A percentile compares a stretch with the other conserved stretches of the same genome.
These are phyloP conservation scores for Blastobotrys apis DNA, from an alignment of 1,139 yeast genomes.

Conservation along the genomic window DNA sequence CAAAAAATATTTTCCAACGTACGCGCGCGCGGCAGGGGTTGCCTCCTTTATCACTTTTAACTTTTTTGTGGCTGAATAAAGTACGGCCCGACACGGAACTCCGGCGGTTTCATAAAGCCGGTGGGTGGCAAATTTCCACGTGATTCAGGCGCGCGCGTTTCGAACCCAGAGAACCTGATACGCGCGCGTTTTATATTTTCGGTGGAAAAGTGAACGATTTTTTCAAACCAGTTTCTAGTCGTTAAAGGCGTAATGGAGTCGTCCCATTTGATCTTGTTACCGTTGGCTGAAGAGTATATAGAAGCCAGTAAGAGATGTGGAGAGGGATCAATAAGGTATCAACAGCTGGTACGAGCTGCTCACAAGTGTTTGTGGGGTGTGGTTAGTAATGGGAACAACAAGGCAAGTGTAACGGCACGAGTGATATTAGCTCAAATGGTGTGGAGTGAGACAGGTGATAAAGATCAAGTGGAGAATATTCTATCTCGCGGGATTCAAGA, in stretches of 20 bases:
- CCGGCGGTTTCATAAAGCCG: no score
- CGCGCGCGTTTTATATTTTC: no score
- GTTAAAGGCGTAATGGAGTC: not conserved
- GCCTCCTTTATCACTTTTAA: not conserved
- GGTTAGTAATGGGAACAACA: not conserved
- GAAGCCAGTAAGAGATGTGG: constrained; percentile 4
- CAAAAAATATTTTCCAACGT: no score
- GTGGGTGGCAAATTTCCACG: no score
- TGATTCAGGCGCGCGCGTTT: no score
- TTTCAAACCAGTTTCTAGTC: no score
- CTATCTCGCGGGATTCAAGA: constrained; percentile 7
- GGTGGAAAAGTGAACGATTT: no score
- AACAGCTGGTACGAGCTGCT: constrained; percentile 6
- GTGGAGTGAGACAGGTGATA: constrained; percentile 5
- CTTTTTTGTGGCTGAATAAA: not conserved
- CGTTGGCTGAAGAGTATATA: constrained; percentile 13
- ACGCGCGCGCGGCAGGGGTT: no score
- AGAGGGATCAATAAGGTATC: not conserved
- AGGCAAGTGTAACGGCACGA: constrained; percentile 8
- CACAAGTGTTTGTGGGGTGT: constrained; percentile 8
- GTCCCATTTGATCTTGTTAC: constrained; percentile 4
- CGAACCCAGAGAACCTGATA: no score
- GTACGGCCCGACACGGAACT: no score
- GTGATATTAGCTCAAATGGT: constrained; percentile 11
- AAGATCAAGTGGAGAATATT: constrained; percentile 1